Base-by-base conservation (phyloP, 1,139 yeast genomes). In the Geotrichum restrictum region DNA sequence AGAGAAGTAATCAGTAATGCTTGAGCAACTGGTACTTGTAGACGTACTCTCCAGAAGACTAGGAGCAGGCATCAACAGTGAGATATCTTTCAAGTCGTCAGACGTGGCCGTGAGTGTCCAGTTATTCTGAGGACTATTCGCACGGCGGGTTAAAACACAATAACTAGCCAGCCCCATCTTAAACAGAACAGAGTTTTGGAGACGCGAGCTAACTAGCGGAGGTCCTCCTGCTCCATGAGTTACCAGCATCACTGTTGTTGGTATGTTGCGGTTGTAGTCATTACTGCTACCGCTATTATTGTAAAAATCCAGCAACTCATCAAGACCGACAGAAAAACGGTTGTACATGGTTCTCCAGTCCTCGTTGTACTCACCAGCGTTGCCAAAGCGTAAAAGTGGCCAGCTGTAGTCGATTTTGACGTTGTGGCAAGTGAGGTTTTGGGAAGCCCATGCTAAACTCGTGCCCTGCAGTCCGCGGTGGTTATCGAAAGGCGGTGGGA, bases 151-250 rank as follows among this genome's bases (percentile, higher is more conserved):
- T 14, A 43, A 16, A 11, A 32, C 13, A 27, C 51, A 46, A 51
- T 61, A 60, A 38, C 67, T 59, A 6, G 71, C 71, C 18, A 69
- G 57, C 1, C 64, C 67, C 31, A 70, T 59, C 29, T 66, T 62
- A 18, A 62, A 59, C 37, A 71, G 60, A 40, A 69, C 59, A 4
- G 74, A 74, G 49, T 57, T 59, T 37, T 64, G 61, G 7, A 64
- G 55, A 22, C 71, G 52, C 14, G 62, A 62, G 10, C 72, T 72
- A 31, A 71, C 59, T 49, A 71, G 57, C 8, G 74, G 68, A 48
- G 70, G 71, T 56, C 73, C 68, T 0, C 72, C 69, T 2, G 75
- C 74, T 0, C 75, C 75, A 52, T 72, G 75, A 13, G 74, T 67
- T 7, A 71, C 74, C 18, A 71, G 50, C 1, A 70, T 57, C 4